Evolutionary conservation across 2,329 filamentous ascomycete species (phyloP), one percentile per base, ranked within the genome.

Genomic region (Chaetomiaceae sp.): DNA sequence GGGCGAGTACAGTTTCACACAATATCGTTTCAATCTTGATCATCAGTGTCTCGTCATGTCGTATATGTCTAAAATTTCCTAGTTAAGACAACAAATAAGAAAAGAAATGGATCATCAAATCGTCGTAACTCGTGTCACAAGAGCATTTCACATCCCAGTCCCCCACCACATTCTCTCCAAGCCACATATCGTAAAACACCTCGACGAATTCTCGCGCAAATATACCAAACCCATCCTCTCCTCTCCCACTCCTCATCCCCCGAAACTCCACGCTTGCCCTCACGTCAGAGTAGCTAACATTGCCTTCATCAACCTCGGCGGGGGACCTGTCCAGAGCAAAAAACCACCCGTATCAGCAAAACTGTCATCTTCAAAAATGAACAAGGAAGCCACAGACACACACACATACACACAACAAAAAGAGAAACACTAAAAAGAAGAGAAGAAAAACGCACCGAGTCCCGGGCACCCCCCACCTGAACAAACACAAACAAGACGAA

Each of bases 201-300:
- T 27, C 25, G 25, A 27, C 6, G 6, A 27, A 27, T 27, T 10
- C 6, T 3, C 13, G 16, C 23, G 6, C 12, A 7, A 40, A n/a
- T n/a, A n/a, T n/a, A n/a, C n/a, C n/a, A n/a, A n/a, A n/a, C n/a
- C n/a, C n/a, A n/a, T n/a, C n/a, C n/a, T n/a, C n/a, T n/a, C n/a
- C n/a, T 4, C 19, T 16, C 12, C 37, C n/a, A 25, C 14, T 14
- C 16, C 33, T 7, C 16, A 27, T 19, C 6, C 33, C 2, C 33
- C 21, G 1, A 16, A 14, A 10, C 5, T 14, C 12, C 30, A 6
- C 25, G 13, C 40, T 12, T 19, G 23, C 19, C 13, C 20, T 58
- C 45, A 88, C 42, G 84, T 89, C 58, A 88, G 69, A 46, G 84
- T 87, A 47, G 78, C 78, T 68, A 89, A 72, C 84, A 87, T 87